Evolutionary conservation across 1,139 yeast species (phyloP), one percentile per base, ranked within the genome.

Genomic region (Pichia sp.): DNA sequence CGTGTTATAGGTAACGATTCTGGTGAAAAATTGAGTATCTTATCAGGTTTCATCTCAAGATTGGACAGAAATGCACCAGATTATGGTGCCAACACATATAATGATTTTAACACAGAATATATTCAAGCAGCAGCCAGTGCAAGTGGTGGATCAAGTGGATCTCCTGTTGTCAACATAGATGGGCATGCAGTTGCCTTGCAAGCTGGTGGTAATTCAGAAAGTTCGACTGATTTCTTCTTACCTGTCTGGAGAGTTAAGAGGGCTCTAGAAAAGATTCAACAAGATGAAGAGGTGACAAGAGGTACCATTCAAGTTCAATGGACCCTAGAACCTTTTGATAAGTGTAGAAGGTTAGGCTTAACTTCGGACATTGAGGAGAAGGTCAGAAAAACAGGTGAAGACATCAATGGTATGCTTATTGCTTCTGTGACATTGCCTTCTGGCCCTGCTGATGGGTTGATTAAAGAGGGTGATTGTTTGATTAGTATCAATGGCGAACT

Each of bases 91-190:
- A 75, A 87, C 64, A 84, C 95, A n/a, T 92, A 90, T 69, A 90
- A 88, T 67, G 98, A 92, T 73, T 92, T 90, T 77, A 92, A 92
- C 69, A 92, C 97, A 0, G 97, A 90, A 70, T 92, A 92, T 71
- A 90, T 90, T 57, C 97, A 92, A 71, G 98, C 97, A 1, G 97
- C 97, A 15, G 97, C 97, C 0, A 81, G 92, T 61, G 96, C 97
- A 0, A 86, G 96, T 10, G 97, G 97, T 43, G 97, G 97, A 1
- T 90, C 97, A 1, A 85, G 95, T 52, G 98, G 98, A 4, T 90
- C 97, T 2, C 97, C 98, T 0, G 98, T 92, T 26, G 95, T 92
- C 8, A 82, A 90, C 68, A 84, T 87, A 53, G 87, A 88, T 63
- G 97, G 97, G 1, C 74, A 81, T 64, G 97, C 92, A 0, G 89